Conservation (phyloP, 1,284 basidiomycete species). For the Heterobasidion parviporum region DNA sequence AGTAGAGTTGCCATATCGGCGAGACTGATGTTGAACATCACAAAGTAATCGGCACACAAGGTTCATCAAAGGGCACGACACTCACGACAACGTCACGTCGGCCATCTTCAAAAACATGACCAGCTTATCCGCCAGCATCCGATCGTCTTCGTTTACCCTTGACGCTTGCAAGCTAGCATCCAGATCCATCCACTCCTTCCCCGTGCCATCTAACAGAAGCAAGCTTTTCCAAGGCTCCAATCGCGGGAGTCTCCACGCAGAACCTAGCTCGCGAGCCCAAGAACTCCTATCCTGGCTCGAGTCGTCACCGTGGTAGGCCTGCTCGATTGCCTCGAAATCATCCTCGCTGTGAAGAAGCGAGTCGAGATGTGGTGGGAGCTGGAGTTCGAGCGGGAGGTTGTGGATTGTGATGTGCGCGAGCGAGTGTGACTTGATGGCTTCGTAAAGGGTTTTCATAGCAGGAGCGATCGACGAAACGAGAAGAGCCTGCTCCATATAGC, state of each 20-base stretch:
- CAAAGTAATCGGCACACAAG: slow-evolving; percentile 1
- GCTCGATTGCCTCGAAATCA: slow-evolving; percentile 31
- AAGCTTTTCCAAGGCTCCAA: slow-evolving; percentile 93
- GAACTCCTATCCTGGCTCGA: slow-evolving; percentile 27
- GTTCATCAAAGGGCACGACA: slow-evolving; percentile 7
- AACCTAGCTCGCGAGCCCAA: slow-evolving; percentile 63
- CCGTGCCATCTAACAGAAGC: slow-evolving; percentile 59
- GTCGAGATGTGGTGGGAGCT: slow-evolving; percentile 75
- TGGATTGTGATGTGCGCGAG: slow-evolving; percentile 73
- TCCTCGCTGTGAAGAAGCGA: slow-evolving; percentile 55
- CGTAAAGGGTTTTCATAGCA: slow-evolving; percentile 68
- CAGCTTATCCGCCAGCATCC: slow-evolving; percentile 58
- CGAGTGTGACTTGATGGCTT: slow-evolving; percentile 61
- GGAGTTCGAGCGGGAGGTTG: slow-evolving; percentile 70
- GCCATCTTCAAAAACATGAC: slow-evolving; percentile 62
- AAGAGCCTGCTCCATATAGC: slow-evolving; percentile 52
- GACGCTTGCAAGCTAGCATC: slow-evolving; percentile 52
- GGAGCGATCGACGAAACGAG: slow-evolving; percentile 62
- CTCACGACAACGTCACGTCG: slow-evolving; percentile 57
- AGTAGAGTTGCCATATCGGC: slow-evolving; percentile 81
- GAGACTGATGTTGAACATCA: slow-evolving; percentile 38
- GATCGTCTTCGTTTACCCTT: slow-evolving; percentile 56
- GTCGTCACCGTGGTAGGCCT: slow-evolving; percentile 45
- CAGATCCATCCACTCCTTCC: slow-evolving; percentile 42
- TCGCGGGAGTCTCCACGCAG: slow-evolving; percentile 64